Evolutionary conservation across 768 basidiomycete genomes (phyloP).

Genomic region (Amanita fuliginea): DNA sequence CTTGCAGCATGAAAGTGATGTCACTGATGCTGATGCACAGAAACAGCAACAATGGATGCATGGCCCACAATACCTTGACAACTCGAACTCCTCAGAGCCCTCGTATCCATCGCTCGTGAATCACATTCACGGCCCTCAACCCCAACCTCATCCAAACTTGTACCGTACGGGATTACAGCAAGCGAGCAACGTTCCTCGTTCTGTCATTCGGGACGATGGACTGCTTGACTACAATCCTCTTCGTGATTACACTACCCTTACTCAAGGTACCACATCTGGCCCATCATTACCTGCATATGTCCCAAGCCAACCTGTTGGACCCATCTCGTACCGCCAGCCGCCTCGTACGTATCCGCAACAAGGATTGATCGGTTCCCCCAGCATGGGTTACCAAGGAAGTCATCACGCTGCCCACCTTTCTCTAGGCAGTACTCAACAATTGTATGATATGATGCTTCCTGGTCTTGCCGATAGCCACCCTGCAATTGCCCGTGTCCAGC

Average conservation of each 20-base stretch:
- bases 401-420: conserved; percentile 60
- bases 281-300: conserved; percentile 32
- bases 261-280: conserved; percentile 22
- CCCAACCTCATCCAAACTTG: conserved; percentile 32
- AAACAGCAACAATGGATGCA: conserved; percentile 41
- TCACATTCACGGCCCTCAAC: conserved; percentile 43
- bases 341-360: conserved; percentile 51
- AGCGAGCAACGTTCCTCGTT: conserved; percentile 14
- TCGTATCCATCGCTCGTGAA: conserved; percentile 62
- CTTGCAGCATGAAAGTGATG: conserved; percentile 57
- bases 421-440: conserved; percentile 62
- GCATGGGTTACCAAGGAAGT: conserved; percentile 39
- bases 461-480: conserved; percentile 46
- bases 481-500: conserved; percentile 66
- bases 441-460: conserved; percentile 74
- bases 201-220: conserved; percentile 31
- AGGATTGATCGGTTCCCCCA: conserved; percentile 38
- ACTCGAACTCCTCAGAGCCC: conserved; percentile 28
- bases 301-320: conserved; percentile 39
- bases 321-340: conserved; percentile 45
- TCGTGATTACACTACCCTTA: conserved; percentile 39
- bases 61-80: conserved; percentile 34
- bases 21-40: conserved; percentile 27
- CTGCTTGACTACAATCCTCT: conserved; percentile 52
- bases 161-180: conserved; percentile 29